Percentiles rank a stretch among this genome's conserved stretches.
These are phyloP conservation scores for Ogataea hybrid DNA, from an alignment of 1,139 yeast species.

Conservation along the genomic window DNA sequence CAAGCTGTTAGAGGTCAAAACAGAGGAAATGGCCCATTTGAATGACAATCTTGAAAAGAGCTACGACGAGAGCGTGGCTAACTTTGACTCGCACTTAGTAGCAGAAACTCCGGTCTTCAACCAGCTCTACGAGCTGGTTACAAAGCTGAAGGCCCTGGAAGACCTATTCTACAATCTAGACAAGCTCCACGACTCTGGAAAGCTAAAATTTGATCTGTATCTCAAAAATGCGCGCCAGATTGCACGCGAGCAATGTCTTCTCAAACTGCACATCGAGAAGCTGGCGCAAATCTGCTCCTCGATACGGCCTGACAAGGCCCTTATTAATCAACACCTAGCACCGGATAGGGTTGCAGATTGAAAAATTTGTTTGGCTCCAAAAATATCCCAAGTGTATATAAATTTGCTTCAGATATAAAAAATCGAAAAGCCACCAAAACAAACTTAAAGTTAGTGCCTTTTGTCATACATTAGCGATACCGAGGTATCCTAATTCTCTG, in stretches of 20 bases:
- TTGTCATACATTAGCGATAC: background rate
- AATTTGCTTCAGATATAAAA: slow-evolving; percentile 4
- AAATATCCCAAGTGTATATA: slow-evolving; percentile 3
- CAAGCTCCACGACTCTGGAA: slow-evolving; percentile 51
- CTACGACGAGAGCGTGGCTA: slow-evolving; percentile 5
- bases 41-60: slow-evolving; percentile 2
- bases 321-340: slow-evolving; percentile 6
- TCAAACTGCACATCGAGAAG: slow-evolving; percentile 41
- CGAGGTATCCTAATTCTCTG: slow-evolving; percentile 3
- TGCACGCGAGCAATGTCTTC: slow-evolving; percentile 72
- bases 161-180: slow-evolving; percentile 63
- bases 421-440: slow-evolving; percentile 1
- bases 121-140: slow-evolving; percentile 62
- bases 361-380: slow-evolving; percentile 6
- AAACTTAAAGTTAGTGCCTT: background rate
- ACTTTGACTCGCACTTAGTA: slow-evolving; percentile 39
- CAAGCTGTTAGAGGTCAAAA: slow-evolving; percentile 29
- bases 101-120: slow-evolving; percentile 48
- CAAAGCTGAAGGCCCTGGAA: slow-evolving; percentile 66
- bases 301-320: slow-evolving; percentile 3
- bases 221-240: slow-evolving; percentile 53
- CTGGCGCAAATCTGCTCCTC: slow-evolving; percentile 27
- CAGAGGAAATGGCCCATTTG: slow-evolving; percentile 4
- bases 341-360: slow-evolving; percentile 2
- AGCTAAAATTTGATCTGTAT: slow-evolving; percentile 48